Percentiles rank a stretch among this genome's conserved stretches.
Conservation (phyloP, 768 basidiomycete species). For the Suillus americanus region DNA sequence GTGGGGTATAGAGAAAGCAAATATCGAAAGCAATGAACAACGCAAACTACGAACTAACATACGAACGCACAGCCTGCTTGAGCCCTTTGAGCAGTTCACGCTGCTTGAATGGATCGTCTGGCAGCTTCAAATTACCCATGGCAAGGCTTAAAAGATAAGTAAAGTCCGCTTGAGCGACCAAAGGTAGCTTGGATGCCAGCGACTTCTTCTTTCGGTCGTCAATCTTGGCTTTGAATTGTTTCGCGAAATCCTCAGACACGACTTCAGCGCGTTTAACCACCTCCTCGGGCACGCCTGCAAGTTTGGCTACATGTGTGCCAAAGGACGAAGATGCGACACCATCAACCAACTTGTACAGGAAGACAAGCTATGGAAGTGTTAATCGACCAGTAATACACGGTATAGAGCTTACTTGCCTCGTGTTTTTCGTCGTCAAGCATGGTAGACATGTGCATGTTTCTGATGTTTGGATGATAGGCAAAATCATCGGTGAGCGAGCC, state of each 20-base stretch:
- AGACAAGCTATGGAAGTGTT: constrained; percentile 62
- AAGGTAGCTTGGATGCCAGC: constrained; percentile 62
- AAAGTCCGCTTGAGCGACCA: constrained; percentile 89
- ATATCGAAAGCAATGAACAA: neutral
- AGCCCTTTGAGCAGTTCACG: constrained; percentile 55
- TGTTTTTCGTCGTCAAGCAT: constrained; percentile 90
- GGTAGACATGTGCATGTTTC: constrained; percentile 96
- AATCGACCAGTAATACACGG: neutral
- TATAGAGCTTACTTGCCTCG: constrained; percentile 50
- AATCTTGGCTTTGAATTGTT: constrained; percentile 81
- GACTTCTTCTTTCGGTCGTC: constrained; percentile 57
- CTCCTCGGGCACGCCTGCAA: constrained; percentile 85
- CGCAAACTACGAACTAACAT: neutral
- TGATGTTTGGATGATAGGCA: constrained; percentile 86
- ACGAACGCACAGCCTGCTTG: constrained; percentile 42
- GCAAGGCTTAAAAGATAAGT: constrained; percentile 70
- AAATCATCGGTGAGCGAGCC: constrained; percentile 95
- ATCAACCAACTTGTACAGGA: constrained; percentile 91
- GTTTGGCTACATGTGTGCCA: constrained; percentile 91
- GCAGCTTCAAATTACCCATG: constrained; percentile 49
- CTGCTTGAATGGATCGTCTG: constrained; percentile 51
- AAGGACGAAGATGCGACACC: constrained; percentile 88
- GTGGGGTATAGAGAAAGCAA: neutral
- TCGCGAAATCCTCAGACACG: constrained; percentile 83
- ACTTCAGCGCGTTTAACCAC: constrained; percentile 89